Evolutionary conservation across 2,329 filamentous ascomycete genomes (phyloP), one percentile per base, ranked within the genome.

Genomic region (Ciborinia camelliae): DNA sequence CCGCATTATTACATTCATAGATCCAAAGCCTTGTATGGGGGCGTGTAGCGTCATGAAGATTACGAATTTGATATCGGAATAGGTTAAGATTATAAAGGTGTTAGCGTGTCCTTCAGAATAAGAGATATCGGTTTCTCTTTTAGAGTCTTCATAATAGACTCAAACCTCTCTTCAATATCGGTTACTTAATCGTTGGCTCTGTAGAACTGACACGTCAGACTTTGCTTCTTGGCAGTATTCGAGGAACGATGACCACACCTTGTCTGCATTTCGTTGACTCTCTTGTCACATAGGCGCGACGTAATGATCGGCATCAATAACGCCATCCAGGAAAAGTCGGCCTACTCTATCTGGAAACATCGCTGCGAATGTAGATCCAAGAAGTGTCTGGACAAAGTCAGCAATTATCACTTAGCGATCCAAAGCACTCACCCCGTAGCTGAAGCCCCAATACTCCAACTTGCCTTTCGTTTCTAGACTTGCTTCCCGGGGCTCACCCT

Each of bases 371-470:
- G 77, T 79, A 30, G 78, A 78, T 8, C 79, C 79, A 18, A 81
- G 67, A n/a, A 73, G 53, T 30, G 69, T 71, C 71, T 72, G 51
- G 6, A 47, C 51, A 30, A 8, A 28, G 18, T 66, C 28, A 67
- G 65, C 23, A 7, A 12, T 26, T 30, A 18, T 54, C 41, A 20
- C 8, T n/a, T 20, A 7, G 41, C 35, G 23, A 26, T 37, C 9
- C 18, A 52, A 35, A 1, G 4, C 20, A 70, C 68, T 39, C 67
- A 73, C 71, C 10, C 73, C 79, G 67, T 84, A 84, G 10, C 80
- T 83, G 54, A 84, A 79, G 0, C 82, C 81, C 75, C 81, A 79
- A 68, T 82, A 84, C 10, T 73, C 68, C 35, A 74, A 65, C 32
- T 73, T 71, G 3, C 71, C 69, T 51, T 70, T 70, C 0, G 71